Evolutionary conservation across 192 early-diverging fungal species (phyloP).

Genomic region (Coemansia aciculifera): DNA sequence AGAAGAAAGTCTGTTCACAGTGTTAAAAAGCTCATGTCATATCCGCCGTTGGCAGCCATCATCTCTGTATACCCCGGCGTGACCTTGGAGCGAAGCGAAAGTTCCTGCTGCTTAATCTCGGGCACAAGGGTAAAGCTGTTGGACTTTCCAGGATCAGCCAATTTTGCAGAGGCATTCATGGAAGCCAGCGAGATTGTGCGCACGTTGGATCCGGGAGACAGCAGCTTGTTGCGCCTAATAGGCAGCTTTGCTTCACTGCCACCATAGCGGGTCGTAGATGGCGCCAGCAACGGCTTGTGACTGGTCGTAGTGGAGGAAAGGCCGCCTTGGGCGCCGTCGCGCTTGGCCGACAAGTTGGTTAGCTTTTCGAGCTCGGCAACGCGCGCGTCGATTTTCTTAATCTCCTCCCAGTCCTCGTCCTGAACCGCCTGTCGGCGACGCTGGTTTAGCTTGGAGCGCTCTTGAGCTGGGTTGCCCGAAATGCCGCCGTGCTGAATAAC

Average conservation of each 20-base stretch:
- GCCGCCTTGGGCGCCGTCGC: neutral
- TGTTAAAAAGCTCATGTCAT: constrained; percentile 48
- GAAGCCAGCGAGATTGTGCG: constrained; percentile 6
- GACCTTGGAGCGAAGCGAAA: constrained; percentile 35
- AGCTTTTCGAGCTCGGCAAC: constrained; percentile 36
- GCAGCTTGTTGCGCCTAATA: constrained; percentile 16
- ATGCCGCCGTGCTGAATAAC: constrained; percentile 25
- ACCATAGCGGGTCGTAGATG: constrained; percentile 25
- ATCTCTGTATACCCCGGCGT: constrained; percentile 40
- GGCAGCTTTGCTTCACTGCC: neutral
- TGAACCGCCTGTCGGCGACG: constrained; percentile 56
- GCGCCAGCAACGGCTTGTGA: constrained; percentile 35
- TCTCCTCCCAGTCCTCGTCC: constrained; percentile 51
- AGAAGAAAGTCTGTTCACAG: constrained; percentile 8
- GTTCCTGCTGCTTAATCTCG: constrained; percentile 23
- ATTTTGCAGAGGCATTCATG: neutral
- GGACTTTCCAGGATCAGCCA: neutral
- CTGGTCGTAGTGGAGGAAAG: neutral
- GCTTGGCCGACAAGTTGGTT: constrained; percentile 13
- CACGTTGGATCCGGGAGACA: constrained; percentile 22
- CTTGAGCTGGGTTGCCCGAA: constrained; percentile 41
- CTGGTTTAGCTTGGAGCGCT: constrained; percentile 56
- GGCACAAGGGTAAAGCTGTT: constrained; percentile 33
- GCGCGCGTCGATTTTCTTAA: constrained; percentile 45
- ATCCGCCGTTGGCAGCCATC: constrained; percentile 48